These are phyloP conservation scores for Pythium rishiriense DNA, from an alignment of 352 stramenopile species.

Conservation along the genomic window DNA sequence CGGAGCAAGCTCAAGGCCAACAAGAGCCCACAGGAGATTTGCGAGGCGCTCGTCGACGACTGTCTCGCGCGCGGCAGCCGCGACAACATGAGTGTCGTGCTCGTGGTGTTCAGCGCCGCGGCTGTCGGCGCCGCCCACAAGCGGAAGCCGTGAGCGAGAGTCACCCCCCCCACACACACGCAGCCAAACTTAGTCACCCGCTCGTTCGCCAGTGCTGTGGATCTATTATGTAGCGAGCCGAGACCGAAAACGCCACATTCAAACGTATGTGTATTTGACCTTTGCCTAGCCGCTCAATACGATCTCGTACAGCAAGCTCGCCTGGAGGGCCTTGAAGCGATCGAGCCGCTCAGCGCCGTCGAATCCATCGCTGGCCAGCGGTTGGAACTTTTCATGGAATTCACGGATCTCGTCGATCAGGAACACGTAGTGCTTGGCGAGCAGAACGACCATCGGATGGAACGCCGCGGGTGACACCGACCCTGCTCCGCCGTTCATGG, in stretches of 20 bases:
- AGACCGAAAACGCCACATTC: background rate
- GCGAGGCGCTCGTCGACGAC: conserved; percentile 78
- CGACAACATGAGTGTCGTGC: conserved; percentile 87
- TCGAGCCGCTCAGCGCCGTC: background rate
- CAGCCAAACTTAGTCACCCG: background rate
- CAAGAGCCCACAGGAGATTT: conserved; percentile 64
- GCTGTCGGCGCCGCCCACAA: conserved; percentile 28
- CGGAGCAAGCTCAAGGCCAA: conserved; percentile 67
- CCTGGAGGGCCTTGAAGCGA: conserved; percentile 38
- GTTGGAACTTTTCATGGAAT: conserved; percentile 20
- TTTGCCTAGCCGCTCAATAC: conserved; percentile 9
- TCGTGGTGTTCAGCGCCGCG: conserved; percentile 70
- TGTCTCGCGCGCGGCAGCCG: conserved; percentile 79
- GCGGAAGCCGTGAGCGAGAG: conserved; percentile 24
- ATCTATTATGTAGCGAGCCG: background rate
- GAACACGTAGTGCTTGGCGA: conserved; percentile 22
- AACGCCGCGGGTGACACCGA: conserved; percentile 5
- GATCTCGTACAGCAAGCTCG: conserved; percentile 57
- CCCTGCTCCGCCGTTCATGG: background rate
- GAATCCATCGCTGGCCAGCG: background rate
- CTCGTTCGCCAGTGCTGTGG: too few relatives aligned
- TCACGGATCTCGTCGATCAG: conserved; percentile 25
- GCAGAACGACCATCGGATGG: conserved; percentile 27
- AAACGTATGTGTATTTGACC: background rate
- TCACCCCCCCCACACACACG: background rate